Evolutionary conservation across 2,329 filamentous ascomycete species (phyloP).

Genomic region (Ophiostoma fasciatum): DNA sequence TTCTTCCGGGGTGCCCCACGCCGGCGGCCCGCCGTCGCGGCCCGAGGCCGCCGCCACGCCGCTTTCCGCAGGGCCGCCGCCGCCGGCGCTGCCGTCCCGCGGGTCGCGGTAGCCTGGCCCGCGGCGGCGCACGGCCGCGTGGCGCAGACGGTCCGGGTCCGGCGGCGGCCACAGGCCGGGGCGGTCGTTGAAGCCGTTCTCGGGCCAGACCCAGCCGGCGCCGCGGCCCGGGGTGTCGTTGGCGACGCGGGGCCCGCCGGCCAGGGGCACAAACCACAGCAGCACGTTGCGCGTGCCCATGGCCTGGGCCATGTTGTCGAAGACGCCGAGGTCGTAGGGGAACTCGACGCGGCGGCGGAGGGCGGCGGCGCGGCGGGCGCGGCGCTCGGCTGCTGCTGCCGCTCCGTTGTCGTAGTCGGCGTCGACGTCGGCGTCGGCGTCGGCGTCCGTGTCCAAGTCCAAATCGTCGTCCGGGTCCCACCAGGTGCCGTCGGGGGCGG

Average conservation of each 20-base stretch:
- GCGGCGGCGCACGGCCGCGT: too few relatives aligned
- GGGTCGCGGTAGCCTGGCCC: slow-evolving; percentile 1
- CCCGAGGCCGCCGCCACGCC: too few relatives aligned
- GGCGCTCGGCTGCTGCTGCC: slow-evolving; percentile 23
- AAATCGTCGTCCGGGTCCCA: slow-evolving; percentile 21
- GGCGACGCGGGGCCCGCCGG: slow-evolving; percentile 31
- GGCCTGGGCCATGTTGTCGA: slow-evolving; percentile 55
- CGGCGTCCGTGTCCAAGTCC: slow-evolving; percentile 18
- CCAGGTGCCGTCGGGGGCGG: slow-evolving; percentile 25
- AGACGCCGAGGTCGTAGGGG: slow-evolving; percentile 68
- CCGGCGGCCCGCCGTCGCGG: slow-evolving; percentile 3
- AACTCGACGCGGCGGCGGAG: slow-evolving; percentile 55
- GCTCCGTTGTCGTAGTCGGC: slow-evolving; percentile 21
- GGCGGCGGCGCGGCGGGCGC: slow-evolving; percentile 9
- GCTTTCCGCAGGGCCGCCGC: neutral
- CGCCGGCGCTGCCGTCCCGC: slow-evolving; percentile 1
- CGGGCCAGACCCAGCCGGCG: slow-evolving; percentile 47
- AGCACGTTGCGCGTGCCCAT: slow-evolving; percentile 57
- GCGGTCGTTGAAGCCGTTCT: slow-evolving; percentile 61
- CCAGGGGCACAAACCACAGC: slow-evolving; percentile 56
- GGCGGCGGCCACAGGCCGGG: slow-evolving; percentile 46
- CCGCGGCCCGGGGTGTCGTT: slow-evolving; percentile 21
- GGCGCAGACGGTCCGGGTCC: too few relatives aligned
- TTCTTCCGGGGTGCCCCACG: slow-evolving; percentile 26
- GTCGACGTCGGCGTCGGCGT: slow-evolving; percentile 12